Percentiles rank a stretch among this genome's conserved stretches.
Conservation (phyloP, 164 flowering plant species). For the Aristolochia fimbriata region DNA sequence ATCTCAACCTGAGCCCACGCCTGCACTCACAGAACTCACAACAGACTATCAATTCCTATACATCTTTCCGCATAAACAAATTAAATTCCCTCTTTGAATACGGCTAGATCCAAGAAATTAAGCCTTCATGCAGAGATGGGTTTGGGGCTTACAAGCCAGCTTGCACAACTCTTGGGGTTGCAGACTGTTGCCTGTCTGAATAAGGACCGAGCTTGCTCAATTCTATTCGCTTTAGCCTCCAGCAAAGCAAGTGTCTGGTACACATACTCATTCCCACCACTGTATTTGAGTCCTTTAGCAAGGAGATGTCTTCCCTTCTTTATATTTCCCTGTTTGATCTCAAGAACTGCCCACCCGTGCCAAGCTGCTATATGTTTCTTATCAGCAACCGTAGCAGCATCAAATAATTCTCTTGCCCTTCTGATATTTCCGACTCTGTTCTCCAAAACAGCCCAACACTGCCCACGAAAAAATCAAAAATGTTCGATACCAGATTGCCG, state of each 20-base stretch:
- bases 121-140: neutral
- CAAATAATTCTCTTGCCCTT: slow-evolving; percentile 82
- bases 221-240: slow-evolving; percentile 71
- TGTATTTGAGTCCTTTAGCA: slow-evolving; percentile 66
- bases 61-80: neutral
- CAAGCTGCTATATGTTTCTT: slow-evolving; percentile 84
- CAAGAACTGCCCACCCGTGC: slow-evolving; percentile 98
- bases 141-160: slow-evolving; percentile 83
- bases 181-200: slow-evolving; percentile 85
- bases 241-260: slow-evolving; percentile 88
- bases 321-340: slow-evolving; percentile 77
- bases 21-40: slow-evolving; percentile 22
- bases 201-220: slow-evolving; percentile 71
- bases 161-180: slow-evolving; percentile 91
- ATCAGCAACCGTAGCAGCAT: slow-evolving; percentile 95
- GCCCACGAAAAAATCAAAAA: slow-evolving; percentile 9
- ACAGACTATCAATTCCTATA: neutral
- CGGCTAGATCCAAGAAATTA: neutral
- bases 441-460: slow-evolving; percentile 99
- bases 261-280: slow-evolving; percentile 82
- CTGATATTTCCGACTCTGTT: slow-evolving; percentile 67
- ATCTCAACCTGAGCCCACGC: slow-evolving; percentile 94
- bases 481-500: neutral
- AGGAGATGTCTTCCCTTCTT: slow-evolving; percentile 82
- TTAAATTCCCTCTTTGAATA: neutral